Evolutionary conservation across 2,329 filamentous ascomycete species (phyloP).

Genomic region (Fonsecaea pugnacius): DNA sequence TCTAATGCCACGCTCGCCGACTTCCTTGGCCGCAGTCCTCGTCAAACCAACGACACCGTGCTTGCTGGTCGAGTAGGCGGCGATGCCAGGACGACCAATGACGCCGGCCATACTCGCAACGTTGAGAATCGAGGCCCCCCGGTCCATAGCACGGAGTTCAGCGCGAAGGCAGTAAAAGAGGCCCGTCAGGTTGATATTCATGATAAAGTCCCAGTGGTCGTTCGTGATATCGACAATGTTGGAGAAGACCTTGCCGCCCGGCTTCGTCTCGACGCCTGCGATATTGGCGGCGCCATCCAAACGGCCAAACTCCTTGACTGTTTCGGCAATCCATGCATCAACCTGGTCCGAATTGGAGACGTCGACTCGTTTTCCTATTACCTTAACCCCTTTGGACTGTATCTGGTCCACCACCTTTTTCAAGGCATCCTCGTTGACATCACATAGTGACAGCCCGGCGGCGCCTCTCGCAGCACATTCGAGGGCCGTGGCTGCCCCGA

Average conservation of each 20-base stretch:
- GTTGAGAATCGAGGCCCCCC: constrained; percentile 47
- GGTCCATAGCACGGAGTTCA: constrained; percentile 49
- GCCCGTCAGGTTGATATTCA: constrained; percentile 50
- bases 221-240: constrained; percentile 44
- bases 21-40: constrained; percentile 45
- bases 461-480: constrained; percentile 53
- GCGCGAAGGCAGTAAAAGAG: constrained; percentile 48
- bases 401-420: constrained; percentile 24
- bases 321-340: constrained; percentile 32
- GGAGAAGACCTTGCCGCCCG: constrained; percentile 52
- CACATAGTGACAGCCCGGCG: constrained; percentile 52
- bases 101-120: constrained; percentile 49
- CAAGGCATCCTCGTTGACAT: constrained; percentile 49
- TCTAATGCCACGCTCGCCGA: constrained; percentile 42
- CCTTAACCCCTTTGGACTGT: constrained; percentile 20
- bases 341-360: constrained; percentile 25
- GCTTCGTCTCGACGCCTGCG: constrained; percentile 41
- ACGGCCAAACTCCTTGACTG: constrained; percentile 32
- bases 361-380: constrained; percentile 27
- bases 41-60: constrained; percentile 52
- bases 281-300: constrained; percentile 37
- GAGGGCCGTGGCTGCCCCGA: constrained; percentile 55
- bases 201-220: constrained; percentile 49
- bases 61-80: constrained; percentile 51
- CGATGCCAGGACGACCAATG: constrained; percentile 44